Evolutionary conservation across 202 grass and related monocot genomes (phyloP), one percentile per base, ranked within the genome.

Genomic region (Alloteropsis angusta): DNA sequence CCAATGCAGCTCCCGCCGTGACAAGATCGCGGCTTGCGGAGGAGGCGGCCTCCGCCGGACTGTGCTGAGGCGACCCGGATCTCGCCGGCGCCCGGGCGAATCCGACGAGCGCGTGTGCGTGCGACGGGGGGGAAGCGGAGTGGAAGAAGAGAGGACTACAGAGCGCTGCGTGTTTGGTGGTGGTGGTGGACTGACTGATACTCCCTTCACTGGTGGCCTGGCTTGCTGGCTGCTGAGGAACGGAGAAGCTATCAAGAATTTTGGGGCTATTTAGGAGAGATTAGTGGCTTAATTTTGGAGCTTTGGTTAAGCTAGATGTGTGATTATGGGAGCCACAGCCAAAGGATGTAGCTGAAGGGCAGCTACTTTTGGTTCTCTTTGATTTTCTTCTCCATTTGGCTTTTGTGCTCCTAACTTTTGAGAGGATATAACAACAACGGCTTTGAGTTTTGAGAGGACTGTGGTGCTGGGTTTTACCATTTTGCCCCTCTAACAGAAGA

Each of bases 1-100:
- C 83, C 83, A 89, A 89, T 89, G 87, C 87, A 85, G 83, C 78
- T 78, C 66, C 78, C 26, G 37, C 60, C 7, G 65, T 72, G 49
- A 28, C 72, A 30, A 73, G 82, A 85, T 85, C 87, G 59, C 58
- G 41, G 30, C 30, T 70, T 56, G 39, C 34, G 28, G 42, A 17
- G 18, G 57, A 36, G 4, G 35, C 32, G 3, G 52, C 80, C 28
- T 41, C 64, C n/a, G 58, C 65, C 50, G 34, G 4, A 57, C 72
- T 28, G 68, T 45, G 38, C 68, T 73, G 22, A 21, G 9, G 41
- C 50, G 42, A 19, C 11, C 66, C 78, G 73, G 87, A 89, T 89
- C 87, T 82, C 87, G 60, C 58, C 82, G 53, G 44, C 77, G 56
- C 65, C 41, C 30, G 5, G 49, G 65, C 67, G 66, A 85, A 85